Evolutionary conservation across 2,329 filamentous ascomycete genomes (phyloP), one percentile per base, ranked within the genome.

Genomic region (Hansfordia pulvinata): DNA sequence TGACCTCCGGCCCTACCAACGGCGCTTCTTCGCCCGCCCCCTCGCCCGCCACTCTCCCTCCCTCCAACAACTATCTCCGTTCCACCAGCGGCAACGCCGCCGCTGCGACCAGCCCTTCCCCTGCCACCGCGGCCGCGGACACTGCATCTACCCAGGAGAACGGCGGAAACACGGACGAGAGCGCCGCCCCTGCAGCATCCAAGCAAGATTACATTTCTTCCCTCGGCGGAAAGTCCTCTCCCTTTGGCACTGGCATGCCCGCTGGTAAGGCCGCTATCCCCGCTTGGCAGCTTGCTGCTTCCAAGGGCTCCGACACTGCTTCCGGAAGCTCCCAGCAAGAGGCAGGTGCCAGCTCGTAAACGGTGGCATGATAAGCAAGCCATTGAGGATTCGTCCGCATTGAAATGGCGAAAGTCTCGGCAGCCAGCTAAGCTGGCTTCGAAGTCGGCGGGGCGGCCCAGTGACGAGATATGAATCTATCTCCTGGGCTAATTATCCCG

Each of bases 261-360:
- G 42, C 51, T 10, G 56, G 53, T 18, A 74, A 68, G 52, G 77
- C 78, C 8, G 73, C 77, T 8, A 86, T 86, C 38, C 80, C 80
- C 4, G 70, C 78, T 4, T 86, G 80, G 80, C 80, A 86, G 53
- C 68, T 83, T 63, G 76, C 77, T 46, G 61, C 71, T 17, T 73
- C 66, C 41, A 70, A 65, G 50, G 35, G 35, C 19, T 17, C 31
- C 14, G 34, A 18, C 7, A 18, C 20, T 18, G 28, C 32, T 13
- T 12, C 30, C n/a, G 24, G 20, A 9, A 30, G 18, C 21, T 38
- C 39, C 17, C 39, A 34, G 17, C 29, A 49, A 27, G 34, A 40
- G 10, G 42, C 31, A 14, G 30, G 28, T 10, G 30, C 28, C 28
- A 35, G 29, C 31, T 33, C 32, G 12, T 25, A 29, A 30, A n/a